Evolutionary conservation across 176 grass and related monocot genomes (phyloP), one percentile per base, ranked within the genome.

Genomic region (Saccharum spontaneum): DNA sequence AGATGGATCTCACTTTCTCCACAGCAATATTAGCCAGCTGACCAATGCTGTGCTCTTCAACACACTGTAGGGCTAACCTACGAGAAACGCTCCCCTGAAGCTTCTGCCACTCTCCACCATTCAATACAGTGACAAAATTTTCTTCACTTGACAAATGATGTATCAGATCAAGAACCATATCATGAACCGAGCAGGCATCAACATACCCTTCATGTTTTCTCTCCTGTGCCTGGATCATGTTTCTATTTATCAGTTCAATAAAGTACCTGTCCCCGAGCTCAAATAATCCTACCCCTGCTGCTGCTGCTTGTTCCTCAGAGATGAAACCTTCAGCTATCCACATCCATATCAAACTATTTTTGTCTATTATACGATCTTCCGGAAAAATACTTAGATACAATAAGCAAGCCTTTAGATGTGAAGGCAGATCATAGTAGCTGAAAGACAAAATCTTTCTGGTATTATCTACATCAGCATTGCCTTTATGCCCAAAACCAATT

Each of bases 161-260:
- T 2, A 70, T 24, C 45, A 81, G 23, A 50, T 81, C 79, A 54
- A 81, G 31, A 14, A 81, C 79, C 79, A 81, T 55, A 81, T 81
- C 79, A 70, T 81, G 77, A 17, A 79, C 16, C 12, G 37, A 60
- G 16, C 77, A 79, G 3, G 34, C 2, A 31, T 65, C 10, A 2
- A 65, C 11, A 1, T 65, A 65, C 9, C 62, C 62, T 14, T 30
- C 0, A 11, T 28, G 1, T 1, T 0, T 1, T 4, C 0, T 14
- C 22, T 65, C 62, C 10, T 0, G 10, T 6, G 62, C 4, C 0
- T 65, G 62, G 26, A 65, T 65, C 62, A 65, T 28, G 26, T 3
- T 65, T 65, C 62, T 65, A 30, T 65, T 65, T 65, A 65, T 65
- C 11, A 65, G 3, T 13, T 65, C 62, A 65, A 14, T 13, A 7